Evolutionary conservation across 2,329 filamentous ascomycete genomes (phyloP).

Genomic region (Pestalotiopsis sp.): DNA sequence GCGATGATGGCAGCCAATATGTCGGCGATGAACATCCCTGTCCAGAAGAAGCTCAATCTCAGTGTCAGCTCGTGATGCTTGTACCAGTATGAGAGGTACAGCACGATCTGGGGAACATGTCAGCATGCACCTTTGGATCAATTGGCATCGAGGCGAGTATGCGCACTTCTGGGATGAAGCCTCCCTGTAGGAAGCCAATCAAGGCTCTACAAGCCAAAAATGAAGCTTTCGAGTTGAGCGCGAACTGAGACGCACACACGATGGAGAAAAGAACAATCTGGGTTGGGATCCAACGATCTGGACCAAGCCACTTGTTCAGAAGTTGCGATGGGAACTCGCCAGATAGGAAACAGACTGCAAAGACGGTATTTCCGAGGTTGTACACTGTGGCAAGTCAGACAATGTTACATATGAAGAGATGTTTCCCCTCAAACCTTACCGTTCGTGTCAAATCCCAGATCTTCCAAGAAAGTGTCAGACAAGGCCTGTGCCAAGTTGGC

Average conservation of each 20-base stretch:
- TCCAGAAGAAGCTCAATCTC: constrained; percentile 39
- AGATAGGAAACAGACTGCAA: constrained; percentile 50
- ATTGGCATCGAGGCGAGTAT: not conserved
- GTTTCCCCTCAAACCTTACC: constrained; percentile 26
- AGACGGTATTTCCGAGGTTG: constrained; percentile 55
- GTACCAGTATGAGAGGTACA: constrained; percentile 34
- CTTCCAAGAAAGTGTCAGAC: constrained; percentile 46
- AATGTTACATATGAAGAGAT: not conserved
- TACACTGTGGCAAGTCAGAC: constrained; percentile 32
- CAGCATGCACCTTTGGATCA: not conserved
- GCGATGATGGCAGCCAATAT: constrained; percentile 36
- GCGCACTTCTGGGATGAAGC: constrained; percentile 29
- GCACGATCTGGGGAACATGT: constrained; percentile 22
- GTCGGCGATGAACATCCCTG: constrained; percentile 30
- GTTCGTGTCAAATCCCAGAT: constrained; percentile 44
- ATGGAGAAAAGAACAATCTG: constrained; percentile 28
- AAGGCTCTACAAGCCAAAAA: constrained; percentile 27
- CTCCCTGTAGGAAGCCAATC: constrained; percentile 27
- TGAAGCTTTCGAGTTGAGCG: constrained; percentile 20
- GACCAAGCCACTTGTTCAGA: constrained; percentile 49
- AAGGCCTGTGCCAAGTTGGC: constrained; percentile 47
- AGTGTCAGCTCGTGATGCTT: constrained; percentile 37
- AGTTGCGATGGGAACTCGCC: constrained; percentile 63
- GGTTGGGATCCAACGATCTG: constrained; percentile 28
- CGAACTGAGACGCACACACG: constrained; percentile 28